phyloP scores from a whole-genome alignment of 805 yeast species.

The Nakazawaea holstii region DNA sequence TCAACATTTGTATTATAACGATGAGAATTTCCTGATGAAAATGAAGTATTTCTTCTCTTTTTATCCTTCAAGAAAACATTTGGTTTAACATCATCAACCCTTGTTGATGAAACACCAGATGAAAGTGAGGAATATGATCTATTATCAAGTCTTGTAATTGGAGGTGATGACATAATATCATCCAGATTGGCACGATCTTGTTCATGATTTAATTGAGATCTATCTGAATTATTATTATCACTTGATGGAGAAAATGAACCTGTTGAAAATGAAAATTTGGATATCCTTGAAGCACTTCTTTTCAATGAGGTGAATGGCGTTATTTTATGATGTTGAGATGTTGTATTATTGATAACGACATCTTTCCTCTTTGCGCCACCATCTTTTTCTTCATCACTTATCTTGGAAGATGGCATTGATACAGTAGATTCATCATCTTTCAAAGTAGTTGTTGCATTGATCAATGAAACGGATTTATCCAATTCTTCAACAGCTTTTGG shows the following conservation, averaged over 20 bases:
- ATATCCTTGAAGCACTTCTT: neutral
- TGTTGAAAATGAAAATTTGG: neutral
- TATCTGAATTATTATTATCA: neutral
- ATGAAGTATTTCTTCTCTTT: neutral
- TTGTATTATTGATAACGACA: constrained; percentile 3
- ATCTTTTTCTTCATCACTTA: neutral
- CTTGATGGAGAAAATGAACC: neutral
- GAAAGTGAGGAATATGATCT: constrained; percentile 8
- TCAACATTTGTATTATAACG: constrained; percentile 5
- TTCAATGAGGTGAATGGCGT: constrained; percentile 1
- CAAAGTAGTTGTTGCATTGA: neutral
- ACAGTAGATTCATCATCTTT: constrained; percentile 4
- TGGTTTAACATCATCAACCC: neutral
- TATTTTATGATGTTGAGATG: constrained; percentile 1
- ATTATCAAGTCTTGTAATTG: constrained; percentile 6
- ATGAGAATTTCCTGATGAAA: neutral
- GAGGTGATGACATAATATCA: constrained; percentile 7
- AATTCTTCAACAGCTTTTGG: constrained; percentile 1
- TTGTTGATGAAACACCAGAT: constrained; percentile 5
- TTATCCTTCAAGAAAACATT: constrained; percentile 4
- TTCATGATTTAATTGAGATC: neutral
- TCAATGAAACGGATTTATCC: constrained; percentile 3
- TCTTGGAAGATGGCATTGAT: constrained; percentile 6
- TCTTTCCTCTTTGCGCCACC: neutral
- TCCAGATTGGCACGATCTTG: neutral